These are phyloP conservation scores for Dryadomyces quercus-mongolicae DNA, from an alignment of 2,329 filamentous ascomycete species.

Conservation along the genomic window DNA sequence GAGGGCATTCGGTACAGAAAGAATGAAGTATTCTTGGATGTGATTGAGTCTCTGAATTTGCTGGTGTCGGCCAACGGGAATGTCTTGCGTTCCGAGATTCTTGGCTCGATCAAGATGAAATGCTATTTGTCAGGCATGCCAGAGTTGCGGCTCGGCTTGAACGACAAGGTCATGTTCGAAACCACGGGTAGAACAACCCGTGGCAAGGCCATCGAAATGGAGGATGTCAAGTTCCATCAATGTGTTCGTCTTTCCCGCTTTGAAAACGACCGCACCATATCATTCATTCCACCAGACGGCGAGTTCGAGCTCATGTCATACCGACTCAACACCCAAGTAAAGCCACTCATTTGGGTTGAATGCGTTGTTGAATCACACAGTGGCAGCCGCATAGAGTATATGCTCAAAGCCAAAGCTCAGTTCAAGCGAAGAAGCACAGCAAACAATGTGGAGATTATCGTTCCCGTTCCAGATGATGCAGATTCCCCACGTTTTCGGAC, in stretches of 20 bases:
- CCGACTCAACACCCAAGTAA: slow-evolving; percentile 95
- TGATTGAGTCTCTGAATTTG: slow-evolving; percentile 91
- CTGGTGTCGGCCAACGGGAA: slow-evolving; percentile 91
- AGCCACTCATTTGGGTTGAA: slow-evolving; percentile 97
- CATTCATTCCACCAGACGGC: slow-evolving; percentile 95
- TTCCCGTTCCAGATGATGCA: slow-evolving; percentile 93
- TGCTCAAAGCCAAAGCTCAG: slow-evolving; percentile 95
- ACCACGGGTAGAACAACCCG: slow-evolving; percentile 87
- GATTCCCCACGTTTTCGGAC: slow-evolving; percentile 93
- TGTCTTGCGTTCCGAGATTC: slow-evolving; percentile 87
- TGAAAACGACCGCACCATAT: slow-evolving; percentile 97
- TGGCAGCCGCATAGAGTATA: slow-evolving; percentile 92
- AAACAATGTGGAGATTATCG: slow-evolving; percentile 97
- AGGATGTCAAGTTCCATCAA: slow-evolving; percentile 99
- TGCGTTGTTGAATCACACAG: slow-evolving; percentile 95
- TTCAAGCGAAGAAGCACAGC: slow-evolving; percentile 97
- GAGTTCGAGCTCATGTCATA: slow-evolving; percentile 99
- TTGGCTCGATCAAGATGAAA: slow-evolving; percentile 98
- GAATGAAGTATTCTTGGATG: slow-evolving; percentile 98
- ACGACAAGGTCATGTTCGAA: slow-evolving; percentile 99
- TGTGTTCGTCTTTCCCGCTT: slow-evolving; percentile 92
- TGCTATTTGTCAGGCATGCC: slow-evolving; percentile 98
- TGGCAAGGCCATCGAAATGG: slow-evolving; percentile 98
- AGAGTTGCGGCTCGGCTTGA: slow-evolving; percentile 82
- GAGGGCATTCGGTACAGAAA: slow-evolving; percentile 98